Base-by-base conservation (phyloP, 352 stramenopile species). In the Pythium dissimile region DNA sequence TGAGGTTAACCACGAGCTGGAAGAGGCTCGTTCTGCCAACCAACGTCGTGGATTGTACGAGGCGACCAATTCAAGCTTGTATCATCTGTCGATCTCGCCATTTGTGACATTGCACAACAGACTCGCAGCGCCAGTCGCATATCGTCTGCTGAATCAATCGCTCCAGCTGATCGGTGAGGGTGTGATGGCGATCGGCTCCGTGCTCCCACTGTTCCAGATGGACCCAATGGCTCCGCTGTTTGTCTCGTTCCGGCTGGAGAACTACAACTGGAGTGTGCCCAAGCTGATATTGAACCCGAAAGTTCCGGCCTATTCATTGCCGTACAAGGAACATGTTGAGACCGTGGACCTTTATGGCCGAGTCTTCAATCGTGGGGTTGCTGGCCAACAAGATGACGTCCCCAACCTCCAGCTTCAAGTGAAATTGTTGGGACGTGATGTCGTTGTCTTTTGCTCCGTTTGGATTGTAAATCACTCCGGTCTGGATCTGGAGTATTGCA, bases 401-500 rank as follows among this genome's bases (percentile, higher is more conserved):
- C 86, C 86, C 1, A 88, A 92, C 35, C 47, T 95, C 16, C 86
- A 93, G 55, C 60, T 95, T 16, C 80, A 91, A 64, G 72, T 95
- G 21, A 95, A 95, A 50, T 54, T 92, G 3, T 79, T 72, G 16
- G 86, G 82, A 4, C 75, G 86, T 37, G 86, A 95, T 42, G 69
- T 94, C 3, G 75, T 91, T n/a, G 75, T 94, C 2, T 95, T 89
- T 55, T 93, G 84, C 54, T 91, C 84, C 11, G 78, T 95, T 5
- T 95, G 86, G 86, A 85, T 95, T 54, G 84, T 95, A 12, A 95
- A 95, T 30, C 86, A 95, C 54, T 88, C 82, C 16, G 80, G 83
- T 35, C 65, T 95, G 10, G 77, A 92, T 57, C 62, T 95, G 27
- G 86, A 94, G 54, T 95, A 95, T 60, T 95, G 86, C 39, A 88